phyloP scores from a whole-genome alignment of 2,329 filamentous ascomycete species.

The Penicillium palitans region DNA sequence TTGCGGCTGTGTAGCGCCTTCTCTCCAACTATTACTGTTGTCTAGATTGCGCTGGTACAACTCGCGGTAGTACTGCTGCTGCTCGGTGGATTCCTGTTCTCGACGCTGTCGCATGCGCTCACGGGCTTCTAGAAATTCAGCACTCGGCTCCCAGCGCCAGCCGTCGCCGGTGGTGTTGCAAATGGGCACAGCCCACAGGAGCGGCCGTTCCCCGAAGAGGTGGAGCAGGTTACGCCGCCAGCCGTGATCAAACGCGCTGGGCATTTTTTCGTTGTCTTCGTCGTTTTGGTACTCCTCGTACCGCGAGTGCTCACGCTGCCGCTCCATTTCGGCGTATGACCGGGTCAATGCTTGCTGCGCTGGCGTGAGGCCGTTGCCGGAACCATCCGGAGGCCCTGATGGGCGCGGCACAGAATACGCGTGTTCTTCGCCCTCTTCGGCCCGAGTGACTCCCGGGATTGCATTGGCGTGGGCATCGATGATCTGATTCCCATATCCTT shows the following conservation, averaged over 20 bases:
- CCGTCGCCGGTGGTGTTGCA: constrained; percentile 87
- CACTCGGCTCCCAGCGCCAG: constrained; percentile 88
- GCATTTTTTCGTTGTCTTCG: constrained; percentile 80
- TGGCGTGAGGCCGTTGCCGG: constrained; percentile 38
- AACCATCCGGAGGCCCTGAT: constrained; percentile 14
- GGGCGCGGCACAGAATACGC: constrained; percentile 38
- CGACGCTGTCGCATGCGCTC: constrained; percentile 33
- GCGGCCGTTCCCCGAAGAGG: constrained; percentile 72
- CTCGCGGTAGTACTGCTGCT: constrained; percentile 38
- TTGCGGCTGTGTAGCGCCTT: constrained; percentile 18
- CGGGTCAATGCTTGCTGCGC: constrained; percentile 49
- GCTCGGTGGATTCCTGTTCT: constrained; percentile 32
- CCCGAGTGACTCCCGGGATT: constrained; percentile 74
- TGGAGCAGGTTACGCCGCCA: constrained; percentile 76
- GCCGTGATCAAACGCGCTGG: constrained; percentile 91
- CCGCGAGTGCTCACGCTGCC: constrained; percentile 63
- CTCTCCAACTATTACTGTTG: constrained; percentile 32
- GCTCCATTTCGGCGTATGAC: constrained; percentile 59
- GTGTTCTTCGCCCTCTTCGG: constrained; percentile 73
- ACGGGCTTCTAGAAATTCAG: constrained; percentile 69
- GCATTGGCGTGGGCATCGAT: constrained; percentile 80
- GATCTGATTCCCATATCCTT: constrained; percentile 69
- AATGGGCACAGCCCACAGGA: constrained; percentile 77
- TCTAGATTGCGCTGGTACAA: constrained; percentile 38
- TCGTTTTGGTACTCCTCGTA: constrained; percentile 86